Evolutionary conservation across 1,284 basidiomycete species (phyloP), one percentile per base, ranked within the genome.

Genomic region (Boletellus deceptivus): DNA sequence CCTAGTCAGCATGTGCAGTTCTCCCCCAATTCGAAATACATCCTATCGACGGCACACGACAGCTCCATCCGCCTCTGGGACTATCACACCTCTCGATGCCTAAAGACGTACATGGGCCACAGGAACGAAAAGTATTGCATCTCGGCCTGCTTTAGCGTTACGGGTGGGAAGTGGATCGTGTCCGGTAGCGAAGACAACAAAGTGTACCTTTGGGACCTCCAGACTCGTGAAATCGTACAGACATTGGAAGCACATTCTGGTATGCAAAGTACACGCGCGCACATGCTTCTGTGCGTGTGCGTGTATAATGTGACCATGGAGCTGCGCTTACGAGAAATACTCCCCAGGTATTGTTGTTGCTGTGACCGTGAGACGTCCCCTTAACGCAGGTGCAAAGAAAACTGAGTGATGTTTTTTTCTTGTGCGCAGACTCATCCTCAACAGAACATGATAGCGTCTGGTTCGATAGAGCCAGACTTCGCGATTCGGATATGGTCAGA

Each of bases 61-160:
- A 91, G 84, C 53, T 84, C 89, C 0, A 90, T 98, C 55, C 83
- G 96, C 0, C 75, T 99, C 13, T 98, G 97, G 93, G 93, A 98
- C 63, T 93, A 96, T 63, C 91, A 95, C 60, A 91, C 89, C 0
- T 88, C 89, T 2, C 86, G 91, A 53, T 91, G 93, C 57, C 75
- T 99, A 40, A 98, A 98, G 72, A 94, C 94, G 1, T 95, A 95
- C 68, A 75, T 75, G 1, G 91, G 90, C 0, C 93, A 96, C 66
- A 72, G 69, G 17, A 96, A 94, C 69, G 71, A 78, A 34, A 89
- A 89, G 64, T 93, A 84, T 59, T 91, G 89, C 68, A 82, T 87
- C 48, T 82, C 82, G 3, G 84, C 86, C 1, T 89, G 86, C 66
- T 90, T 91, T 70, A 89, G 85, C 55, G 86, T 91, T 3, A 89